Evolutionary conservation across 73 alveolate species (phyloP).

Genomic region (Tetrahymena elliotti): DNA sequence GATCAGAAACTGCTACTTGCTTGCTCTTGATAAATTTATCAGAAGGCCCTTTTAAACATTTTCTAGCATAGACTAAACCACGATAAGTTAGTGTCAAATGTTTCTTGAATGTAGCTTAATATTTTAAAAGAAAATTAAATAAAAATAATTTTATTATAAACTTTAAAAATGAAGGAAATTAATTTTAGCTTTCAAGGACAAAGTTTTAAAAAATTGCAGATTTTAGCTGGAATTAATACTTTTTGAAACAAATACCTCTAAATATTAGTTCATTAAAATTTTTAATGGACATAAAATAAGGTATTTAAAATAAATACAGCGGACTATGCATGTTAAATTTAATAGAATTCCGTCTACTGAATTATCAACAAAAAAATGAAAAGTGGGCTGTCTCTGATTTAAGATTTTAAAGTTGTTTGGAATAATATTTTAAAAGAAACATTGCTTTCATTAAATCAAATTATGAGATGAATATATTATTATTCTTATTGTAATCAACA

Average conservation of each 20-base stretch:
- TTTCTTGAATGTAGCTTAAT: not conserved
- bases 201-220: not conserved
- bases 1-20: slow-evolving; percentile 6
- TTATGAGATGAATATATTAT: too few relatives aligned
- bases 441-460: too few relatives aligned
- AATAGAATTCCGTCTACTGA: not conserved
- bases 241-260: not conserved
- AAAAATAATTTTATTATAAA: not conserved
- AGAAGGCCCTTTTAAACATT: slow-evolving; percentile 41
- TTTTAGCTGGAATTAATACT: not conserved
- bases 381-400: not conserved
- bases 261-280: not conserved
- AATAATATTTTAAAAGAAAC: not conserved
- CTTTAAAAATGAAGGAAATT: not conserved
- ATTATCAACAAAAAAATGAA: not conserved
- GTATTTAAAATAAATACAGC: not conserved
- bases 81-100: slow-evolving; percentile 21
- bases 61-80: slow-evolving; percentile 24
- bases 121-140: not conserved
- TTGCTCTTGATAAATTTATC: slow-evolving; percentile 28
- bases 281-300: not conserved
- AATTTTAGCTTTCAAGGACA: not conserved
- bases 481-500: not conserved
- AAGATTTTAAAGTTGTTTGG: too few relatives aligned
- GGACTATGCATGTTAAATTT: not conserved